Percentiles rank a stretch among this genome's conserved stretches.
phyloP scores from a whole-genome alignment of 2,329 filamentous ascomycete species.

The Teratosphaeria pseudoeucalypti region DNA sequence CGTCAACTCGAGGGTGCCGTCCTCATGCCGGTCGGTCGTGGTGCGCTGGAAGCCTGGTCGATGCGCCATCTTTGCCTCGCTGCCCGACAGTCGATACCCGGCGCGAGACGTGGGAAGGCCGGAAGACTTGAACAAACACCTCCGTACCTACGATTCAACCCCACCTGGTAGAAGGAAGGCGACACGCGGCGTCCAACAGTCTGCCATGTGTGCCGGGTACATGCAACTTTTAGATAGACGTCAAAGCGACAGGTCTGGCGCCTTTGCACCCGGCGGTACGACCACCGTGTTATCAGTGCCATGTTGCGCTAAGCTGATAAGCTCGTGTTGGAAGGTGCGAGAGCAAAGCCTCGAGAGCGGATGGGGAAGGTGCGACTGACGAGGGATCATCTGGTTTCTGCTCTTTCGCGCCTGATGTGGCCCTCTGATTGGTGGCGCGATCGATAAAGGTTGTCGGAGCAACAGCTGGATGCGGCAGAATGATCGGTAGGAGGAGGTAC shows the following conservation, averaged over 20 bases:
- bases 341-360: background rate
- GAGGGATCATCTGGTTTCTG: background rate
- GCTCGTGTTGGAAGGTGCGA: background rate
- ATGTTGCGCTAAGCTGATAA: background rate
- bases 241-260: background rate
- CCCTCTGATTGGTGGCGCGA: background rate
- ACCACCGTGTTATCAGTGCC: background rate
- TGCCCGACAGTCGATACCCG: background rate
- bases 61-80: slow-evolving; percentile 1
- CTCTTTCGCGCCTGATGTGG: background rate
- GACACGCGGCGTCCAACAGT: background rate
- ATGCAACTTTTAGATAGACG: background rate
- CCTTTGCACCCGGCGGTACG: background rate
- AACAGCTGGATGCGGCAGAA: background rate
- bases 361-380: background rate
- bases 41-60: slow-evolving; percentile 6
- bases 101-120: background rate
- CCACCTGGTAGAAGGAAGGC: background rate
- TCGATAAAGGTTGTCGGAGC: background rate
- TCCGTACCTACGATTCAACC: background rate
- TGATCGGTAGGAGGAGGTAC: background rate
- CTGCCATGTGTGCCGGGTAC: background rate
- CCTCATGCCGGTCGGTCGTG: slow-evolving; percentile 3
- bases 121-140: background rate
- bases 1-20: background rate